Evolutionary conservation across 805 yeast species (phyloP).

Genomic region (Barnettozyma populi): DNA sequence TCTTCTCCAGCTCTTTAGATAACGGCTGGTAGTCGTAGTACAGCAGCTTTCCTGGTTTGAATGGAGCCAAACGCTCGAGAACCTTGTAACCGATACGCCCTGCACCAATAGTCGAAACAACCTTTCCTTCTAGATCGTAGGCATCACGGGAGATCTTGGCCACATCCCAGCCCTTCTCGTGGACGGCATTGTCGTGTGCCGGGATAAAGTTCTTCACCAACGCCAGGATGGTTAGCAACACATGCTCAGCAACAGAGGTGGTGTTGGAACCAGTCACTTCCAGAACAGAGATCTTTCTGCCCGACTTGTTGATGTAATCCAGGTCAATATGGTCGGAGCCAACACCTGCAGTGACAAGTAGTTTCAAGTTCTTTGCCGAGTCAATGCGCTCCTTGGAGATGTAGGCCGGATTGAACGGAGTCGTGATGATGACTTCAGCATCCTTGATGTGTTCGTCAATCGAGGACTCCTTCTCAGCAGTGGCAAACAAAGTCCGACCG

Average conservation of each 20-base stretch:
- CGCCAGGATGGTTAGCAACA: slow-evolving; percentile 62
- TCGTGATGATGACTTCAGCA: slow-evolving; percentile 73
- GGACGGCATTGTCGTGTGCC: slow-evolving; percentile 62
- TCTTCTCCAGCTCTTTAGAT: slow-evolving; percentile 51
- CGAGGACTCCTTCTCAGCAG: slow-evolving; percentile 62
- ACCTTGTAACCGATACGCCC: slow-evolving; percentile 80
- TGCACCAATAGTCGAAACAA: slow-evolving; percentile 74
- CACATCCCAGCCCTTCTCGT: slow-evolving; percentile 62
- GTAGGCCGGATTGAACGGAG: slow-evolving; percentile 82
- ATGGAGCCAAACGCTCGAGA: slow-evolving; percentile 63
- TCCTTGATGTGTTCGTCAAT: slow-evolving; percentile 64
- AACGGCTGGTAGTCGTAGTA: slow-evolving; percentile 73
- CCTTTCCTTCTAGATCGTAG: slow-evolving; percentile 71
- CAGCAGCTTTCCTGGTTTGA: slow-evolving; percentile 66
- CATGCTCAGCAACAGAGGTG: slow-evolving; percentile 78
- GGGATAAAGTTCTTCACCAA: slow-evolving; percentile 75
- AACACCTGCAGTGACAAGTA: slow-evolving; percentile 75
- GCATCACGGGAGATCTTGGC: slow-evolving; percentile 71
- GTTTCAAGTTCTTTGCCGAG: slow-evolving; percentile 65
- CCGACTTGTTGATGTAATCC: slow-evolving; percentile 54
- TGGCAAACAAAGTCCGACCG: slow-evolving; percentile 64
- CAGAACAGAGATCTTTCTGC: slow-evolving; percentile 56
- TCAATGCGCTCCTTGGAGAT: slow-evolving; percentile 60
- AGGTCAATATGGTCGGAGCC: slow-evolving; percentile 81
- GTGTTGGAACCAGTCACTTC: slow-evolving; percentile 85